Conservation (phyloP, 805 yeast genomes). For the Teunomyces aglyptinius region DNA sequence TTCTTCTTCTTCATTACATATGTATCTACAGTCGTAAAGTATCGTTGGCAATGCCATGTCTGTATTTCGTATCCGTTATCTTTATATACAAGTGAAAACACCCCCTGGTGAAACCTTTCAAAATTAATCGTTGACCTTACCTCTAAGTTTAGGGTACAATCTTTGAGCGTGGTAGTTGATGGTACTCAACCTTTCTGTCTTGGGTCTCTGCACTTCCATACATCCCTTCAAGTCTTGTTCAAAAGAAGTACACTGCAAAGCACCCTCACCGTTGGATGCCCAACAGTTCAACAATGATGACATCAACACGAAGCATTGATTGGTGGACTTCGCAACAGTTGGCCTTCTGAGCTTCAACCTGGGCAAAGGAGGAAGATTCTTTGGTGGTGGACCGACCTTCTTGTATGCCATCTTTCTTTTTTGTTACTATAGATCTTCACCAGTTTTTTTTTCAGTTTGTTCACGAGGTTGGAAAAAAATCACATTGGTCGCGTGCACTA, state of each 20-base stretch:
- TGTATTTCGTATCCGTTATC: not conserved
- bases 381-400: slow-evolving; percentile 40
- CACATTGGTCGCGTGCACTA: slow-evolving; percentile 8
- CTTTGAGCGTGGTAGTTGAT: slow-evolving; percentile 57
- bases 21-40: slow-evolving; percentile 2
- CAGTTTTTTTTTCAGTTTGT: not conserved
- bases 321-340: slow-evolving; percentile 53
- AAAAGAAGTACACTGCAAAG: slow-evolving; percentile 58
- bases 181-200: slow-evolving; percentile 42
- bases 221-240: slow-evolving; percentile 74
- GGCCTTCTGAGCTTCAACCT: slow-evolving; percentile 69
- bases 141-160: slow-evolving; percentile 54
- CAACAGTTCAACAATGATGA: slow-evolving; percentile 87
- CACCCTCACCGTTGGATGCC: slow-evolving; percentile 92
- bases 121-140: slow-evolving; percentile 35
- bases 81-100: slow-evolving; percentile 2
- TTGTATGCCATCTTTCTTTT: slow-evolving; percentile 39
- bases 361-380: slow-evolving; percentile 66
- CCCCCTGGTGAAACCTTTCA: slow-evolving; percentile 2
- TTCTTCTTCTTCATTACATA: not conserved
- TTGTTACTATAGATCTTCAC: not conserved
- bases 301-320: slow-evolving; percentile 79
- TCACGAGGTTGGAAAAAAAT: not conserved
- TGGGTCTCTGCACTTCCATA: slow-evolving; percentile 50
- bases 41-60: not conserved